phyloP scores from a whole-genome alignment of 306 rosid genomes.

The Dryas drummondii region DNA sequence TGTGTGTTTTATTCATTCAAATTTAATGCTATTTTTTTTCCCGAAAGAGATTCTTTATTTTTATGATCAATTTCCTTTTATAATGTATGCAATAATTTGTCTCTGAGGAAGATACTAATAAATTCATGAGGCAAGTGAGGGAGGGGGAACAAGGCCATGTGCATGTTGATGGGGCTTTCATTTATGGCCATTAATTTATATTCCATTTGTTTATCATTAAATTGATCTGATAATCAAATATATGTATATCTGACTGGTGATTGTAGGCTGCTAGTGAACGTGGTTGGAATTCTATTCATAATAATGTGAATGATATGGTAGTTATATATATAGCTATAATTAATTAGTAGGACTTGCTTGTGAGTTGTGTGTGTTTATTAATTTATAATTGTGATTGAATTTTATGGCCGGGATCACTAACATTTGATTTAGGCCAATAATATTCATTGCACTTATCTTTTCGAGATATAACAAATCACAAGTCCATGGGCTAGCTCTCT shows the following conservation, averaged over 20 bases:
- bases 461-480: background rate
- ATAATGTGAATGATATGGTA: conserved; percentile 2
- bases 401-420: conserved; percentile 31
- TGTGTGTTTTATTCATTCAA: conserved; percentile 55
- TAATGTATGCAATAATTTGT: conserved; percentile 22
- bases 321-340: background rate
- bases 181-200: conserved; percentile 50
- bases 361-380: background rate
- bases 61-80: conserved; percentile 20
- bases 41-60: conserved; percentile 44
- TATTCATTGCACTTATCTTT: conserved; percentile 1
- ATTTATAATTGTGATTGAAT: background rate
- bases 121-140: conserved; percentile 33
- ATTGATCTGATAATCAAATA: conserved; percentile 36
- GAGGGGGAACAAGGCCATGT: conserved; percentile 90
- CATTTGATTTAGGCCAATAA: conserved; percentile 32
- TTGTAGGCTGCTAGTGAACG: conserved; percentile 44
- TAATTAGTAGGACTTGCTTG: conserved; percentile 15
- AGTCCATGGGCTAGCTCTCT: background rate
- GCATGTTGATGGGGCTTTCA: conserved; percentile 59
- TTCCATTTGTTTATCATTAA: conserved; percentile 34
- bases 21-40: conserved; percentile 36
- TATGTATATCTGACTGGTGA: conserved; percentile 32
- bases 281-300: conserved; percentile 23
- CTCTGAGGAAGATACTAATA: conserved; percentile 34